phyloP scores from a whole-genome alignment of 805 yeast species.

The Scheffersomyces lignosus region DNA sequence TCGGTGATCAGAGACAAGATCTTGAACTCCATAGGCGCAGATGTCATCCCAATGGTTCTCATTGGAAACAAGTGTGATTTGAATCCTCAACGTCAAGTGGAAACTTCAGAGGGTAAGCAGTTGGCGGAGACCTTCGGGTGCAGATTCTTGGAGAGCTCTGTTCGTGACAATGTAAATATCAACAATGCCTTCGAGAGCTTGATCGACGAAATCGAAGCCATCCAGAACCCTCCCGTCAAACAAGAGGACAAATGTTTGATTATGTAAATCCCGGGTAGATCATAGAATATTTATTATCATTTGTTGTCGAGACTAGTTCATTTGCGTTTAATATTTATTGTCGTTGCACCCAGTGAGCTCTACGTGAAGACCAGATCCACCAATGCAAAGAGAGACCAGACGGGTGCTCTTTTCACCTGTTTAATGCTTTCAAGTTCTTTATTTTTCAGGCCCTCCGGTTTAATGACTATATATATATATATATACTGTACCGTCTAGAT shows the following conservation, averaged over 20 bases:
- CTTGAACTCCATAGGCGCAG: constrained; percentile 59
- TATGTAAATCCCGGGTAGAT: constrained; percentile 27
- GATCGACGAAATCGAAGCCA: constrained; percentile 58
- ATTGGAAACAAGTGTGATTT: constrained; percentile 73
- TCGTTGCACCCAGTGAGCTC: neutral
- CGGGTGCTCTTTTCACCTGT: neutral
- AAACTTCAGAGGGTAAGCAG: constrained; percentile 37
- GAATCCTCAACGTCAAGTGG: constrained; percentile 59
- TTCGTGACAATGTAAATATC: constrained; percentile 47
- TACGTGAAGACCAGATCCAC: constrained; percentile 2
- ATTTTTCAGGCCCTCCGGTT: too few relatives aligned
- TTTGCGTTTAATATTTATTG: too few relatives aligned
- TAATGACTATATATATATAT: too few relatives aligned
- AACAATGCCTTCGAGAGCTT: constrained; percentile 65
- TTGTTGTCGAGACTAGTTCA: too few relatives aligned
- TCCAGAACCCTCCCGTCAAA: constrained; percentile 52
- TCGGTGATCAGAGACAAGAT: constrained; percentile 81
- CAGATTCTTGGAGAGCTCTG: constrained; percentile 49
- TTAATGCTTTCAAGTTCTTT: too few relatives aligned
- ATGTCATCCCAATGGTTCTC: constrained; percentile 48
- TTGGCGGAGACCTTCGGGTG: constrained; percentile 46
- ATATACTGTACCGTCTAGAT: too few relatives aligned
- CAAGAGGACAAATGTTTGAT: constrained; percentile 53
- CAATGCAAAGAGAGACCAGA: neutral
- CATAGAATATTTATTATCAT: neutral